Percentiles rank a stretch among this genome's conserved stretches.
phyloP scores from a whole-genome alignment of 2,329 filamentous ascomycete genomes.

The Fusarium heterosporum region DNA sequence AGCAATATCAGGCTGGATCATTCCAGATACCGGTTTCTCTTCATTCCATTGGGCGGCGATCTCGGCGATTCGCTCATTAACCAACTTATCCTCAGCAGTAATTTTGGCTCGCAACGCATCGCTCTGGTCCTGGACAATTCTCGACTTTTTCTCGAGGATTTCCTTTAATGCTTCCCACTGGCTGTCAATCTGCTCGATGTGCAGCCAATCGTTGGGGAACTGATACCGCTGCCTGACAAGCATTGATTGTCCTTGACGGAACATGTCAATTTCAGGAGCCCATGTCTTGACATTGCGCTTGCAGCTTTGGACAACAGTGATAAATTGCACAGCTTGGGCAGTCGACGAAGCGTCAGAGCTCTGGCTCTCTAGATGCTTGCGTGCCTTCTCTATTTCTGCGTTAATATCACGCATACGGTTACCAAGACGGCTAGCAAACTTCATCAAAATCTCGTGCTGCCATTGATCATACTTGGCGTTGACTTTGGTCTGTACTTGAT shows the following conservation, averaged over 20 bases:
- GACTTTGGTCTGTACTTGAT: conserved; percentile 98
- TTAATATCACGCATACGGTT: conserved; percentile 93
- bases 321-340: conserved; percentile 96
- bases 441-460: conserved; percentile 96
- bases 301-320: conserved; percentile 96
- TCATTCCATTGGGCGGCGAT: conserved; percentile 91
- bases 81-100: conserved; percentile 89
- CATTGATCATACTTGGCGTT: conserved; percentile 99
- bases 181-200: conserved; percentile 94
- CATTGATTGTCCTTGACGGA: conserved; percentile 94
- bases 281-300: conserved; percentile 93
- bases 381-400: conserved; percentile 89
- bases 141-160: conserved; percentile 89
- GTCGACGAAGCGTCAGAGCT: conserved; percentile 95
- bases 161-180: conserved; percentile 96
- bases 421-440: conserved; percentile 90
- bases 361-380: conserved; percentile 90
- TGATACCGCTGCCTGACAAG: conserved; percentile 92
- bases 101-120: conserved; percentile 97
- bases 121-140: conserved; percentile 95
- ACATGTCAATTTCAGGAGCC: conserved; percentile 96
- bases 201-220: conserved; percentile 92
- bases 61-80: conserved; percentile 88
- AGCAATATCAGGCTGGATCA: conserved; percentile 89
- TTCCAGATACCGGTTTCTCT: conserved; percentile 96